Evolutionary conservation across 2,329 filamentous ascomycete species (phyloP).

Genomic region (Lomentospora prolificans): DNA sequence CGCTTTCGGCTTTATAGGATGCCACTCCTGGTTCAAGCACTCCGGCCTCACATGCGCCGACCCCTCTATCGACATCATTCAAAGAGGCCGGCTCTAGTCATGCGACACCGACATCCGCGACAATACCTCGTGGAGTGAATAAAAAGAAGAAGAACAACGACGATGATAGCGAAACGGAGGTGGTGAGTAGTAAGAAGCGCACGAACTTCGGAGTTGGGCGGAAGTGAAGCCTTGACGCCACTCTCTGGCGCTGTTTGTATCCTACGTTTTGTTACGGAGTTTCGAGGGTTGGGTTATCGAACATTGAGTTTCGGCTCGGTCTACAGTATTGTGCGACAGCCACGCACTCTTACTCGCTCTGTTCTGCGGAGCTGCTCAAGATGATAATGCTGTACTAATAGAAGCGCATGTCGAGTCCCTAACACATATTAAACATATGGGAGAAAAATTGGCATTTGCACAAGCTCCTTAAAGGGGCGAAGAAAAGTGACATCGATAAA

Average conservation of each 20-base stretch:
- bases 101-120: constrained; percentile 45
- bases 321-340: no score
- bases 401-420: no score
- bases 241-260: no score
- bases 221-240: no score
- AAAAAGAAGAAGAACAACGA: constrained; percentile 41
- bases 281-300: no score
- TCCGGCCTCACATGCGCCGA: constrained; percentile 39
- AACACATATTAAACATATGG: background rate
- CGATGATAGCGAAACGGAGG: constrained; percentile 52
- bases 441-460: background rate
- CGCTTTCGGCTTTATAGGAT: background rate
- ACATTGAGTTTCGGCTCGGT: no score
- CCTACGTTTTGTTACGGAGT: background rate
- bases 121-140: constrained; percentile 31
- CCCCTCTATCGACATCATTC: constrained; percentile 45
- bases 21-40: constrained; percentile 31
- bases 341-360: no score
- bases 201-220: constrained; percentile 48
- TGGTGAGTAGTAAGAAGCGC: constrained; percentile 41
- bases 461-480: background rate
- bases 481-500: background rate
- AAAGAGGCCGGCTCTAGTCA: constrained; percentile 39
- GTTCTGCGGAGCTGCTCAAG: no score
- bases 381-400: no score